These are phyloP conservation scores for Tetrastigma voinierianum DNA, from an alignment of 164 flowering plant species.

Conservation along the genomic window DNA sequence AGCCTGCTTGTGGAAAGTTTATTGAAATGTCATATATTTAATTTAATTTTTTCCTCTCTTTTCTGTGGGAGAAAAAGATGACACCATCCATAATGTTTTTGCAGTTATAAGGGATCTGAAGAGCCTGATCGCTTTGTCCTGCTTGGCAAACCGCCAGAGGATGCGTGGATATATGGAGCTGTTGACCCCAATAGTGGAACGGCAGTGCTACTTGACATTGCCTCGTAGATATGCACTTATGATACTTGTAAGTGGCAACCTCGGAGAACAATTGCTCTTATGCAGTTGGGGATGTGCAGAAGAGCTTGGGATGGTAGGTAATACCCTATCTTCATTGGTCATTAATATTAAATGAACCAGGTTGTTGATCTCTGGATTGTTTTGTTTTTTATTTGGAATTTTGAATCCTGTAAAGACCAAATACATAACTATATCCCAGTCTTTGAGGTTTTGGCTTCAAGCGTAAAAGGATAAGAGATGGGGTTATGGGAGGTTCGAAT, in stretches of 20 bases:
- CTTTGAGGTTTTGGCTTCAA: no score
- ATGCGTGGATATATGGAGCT: conserved; percentile 99
- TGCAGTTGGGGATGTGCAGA: conserved; percentile 99
- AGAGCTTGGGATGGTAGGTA: conserved; percentile 98
- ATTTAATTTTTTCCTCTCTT: neutral
- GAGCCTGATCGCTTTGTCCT: conserved; percentile 90
- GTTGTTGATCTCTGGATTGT: neutral
- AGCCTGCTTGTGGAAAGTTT: no score
- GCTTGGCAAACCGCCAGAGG: conserved; percentile 97
- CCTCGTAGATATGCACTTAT: conserved; percentile 65
- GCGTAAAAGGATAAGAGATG: no score
- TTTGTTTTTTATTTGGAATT: neutral
- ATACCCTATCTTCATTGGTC: conserved; percentile 10
- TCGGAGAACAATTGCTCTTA: conserved; percentile 75
- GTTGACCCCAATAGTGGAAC: conserved; percentile 99
- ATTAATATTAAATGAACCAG: neutral
- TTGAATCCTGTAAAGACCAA: neutral
- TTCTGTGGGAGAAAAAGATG: conserved; percentile 70
- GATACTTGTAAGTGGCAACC: conserved; percentile 70
- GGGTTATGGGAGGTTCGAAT: no score
- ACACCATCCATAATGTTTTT: conserved; percentile 68
- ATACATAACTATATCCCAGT: no score
- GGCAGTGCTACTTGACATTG: conserved; percentile 87
- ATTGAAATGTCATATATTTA: neutral
- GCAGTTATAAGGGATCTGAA: conserved; percentile 75